Base-by-base conservation (phyloP, 176 grass and related monocot genomes). In the Juncus effusus region DNA sequence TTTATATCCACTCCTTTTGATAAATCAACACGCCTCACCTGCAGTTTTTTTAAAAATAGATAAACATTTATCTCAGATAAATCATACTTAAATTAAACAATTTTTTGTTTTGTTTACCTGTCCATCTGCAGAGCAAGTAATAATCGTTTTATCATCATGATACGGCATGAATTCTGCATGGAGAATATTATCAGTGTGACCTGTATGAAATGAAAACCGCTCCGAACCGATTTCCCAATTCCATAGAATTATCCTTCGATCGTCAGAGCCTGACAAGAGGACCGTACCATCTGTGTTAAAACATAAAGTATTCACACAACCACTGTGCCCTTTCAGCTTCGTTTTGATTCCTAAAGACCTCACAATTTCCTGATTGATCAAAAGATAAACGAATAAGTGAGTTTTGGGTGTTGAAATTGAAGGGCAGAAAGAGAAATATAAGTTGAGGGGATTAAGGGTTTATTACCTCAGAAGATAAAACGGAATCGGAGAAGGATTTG, bases 161-260 rank as follows among this genome's bases (percentile, higher is more conserved):
- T 73, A 80, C 19, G 85, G 87, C 84, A 96, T 91, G 79, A 96
- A 96, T 64, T 65, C 81, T 1, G 87, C 87, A 19, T 88, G 74
- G 66, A 86, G 72, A 63, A 96, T 77, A 40, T 91, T 91, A 28
- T 72, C 28, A 44, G 7, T 54, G 50, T 91, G 87, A 1, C 77
- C 87, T 13, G 92, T 83, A 77, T 88, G 65, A 65, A 88, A 63
- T 1, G 77, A 59, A 4, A 52, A 51, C 14, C 68, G 61, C 1
- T 70, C 38, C 41, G 6, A 38, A 0, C 40, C 73, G 13, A 49
- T 59, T n/a, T 83, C 69, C 91, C 84, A 88, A 64, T 90, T 74
- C 91, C 87, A 88, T 11, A 96, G 13, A 47, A 70, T 66, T 12
- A 80, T 54, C 13, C 15, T 85, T 60, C 55, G 57, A 47, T 96